Conservation (phyloP, 2,329 filamentous ascomycete genomes). For the Calonectria naviculata region DNA sequence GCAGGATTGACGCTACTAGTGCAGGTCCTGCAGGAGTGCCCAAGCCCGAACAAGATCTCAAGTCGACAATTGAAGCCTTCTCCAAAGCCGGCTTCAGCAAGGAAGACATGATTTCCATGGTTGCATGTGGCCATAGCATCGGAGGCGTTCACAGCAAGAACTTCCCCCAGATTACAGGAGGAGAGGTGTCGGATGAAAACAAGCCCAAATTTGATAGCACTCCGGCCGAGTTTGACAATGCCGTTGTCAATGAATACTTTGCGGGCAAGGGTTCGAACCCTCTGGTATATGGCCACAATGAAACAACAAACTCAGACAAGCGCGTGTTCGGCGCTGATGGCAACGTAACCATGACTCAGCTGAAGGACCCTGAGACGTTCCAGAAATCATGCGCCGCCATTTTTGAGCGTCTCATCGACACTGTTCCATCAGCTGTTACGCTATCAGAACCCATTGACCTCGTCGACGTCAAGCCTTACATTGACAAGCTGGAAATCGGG, state of each 20-base stretch:
- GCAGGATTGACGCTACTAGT: background rate
- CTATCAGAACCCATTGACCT: slow-evolving; percentile 4
- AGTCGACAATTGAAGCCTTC: background rate
- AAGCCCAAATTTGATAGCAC: slow-evolving; percentile 10
- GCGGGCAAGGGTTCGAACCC: background rate
- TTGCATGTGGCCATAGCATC: background rate
- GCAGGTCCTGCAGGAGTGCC: background rate
- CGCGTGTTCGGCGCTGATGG: background rate
- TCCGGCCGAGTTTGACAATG: background rate
- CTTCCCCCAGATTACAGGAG: background rate
- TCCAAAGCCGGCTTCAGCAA: slow-evolving; percentile 3
- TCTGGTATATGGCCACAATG: background rate
- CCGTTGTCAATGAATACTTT: background rate
- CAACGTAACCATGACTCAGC: background rate
- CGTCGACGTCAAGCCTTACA: slow-evolving; percentile 12
- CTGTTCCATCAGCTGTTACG: background rate
- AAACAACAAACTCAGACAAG: slow-evolving; percentile 6
- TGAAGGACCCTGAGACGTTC: background rate
- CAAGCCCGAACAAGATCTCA: background rate
- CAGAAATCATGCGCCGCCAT: slow-evolving; percentile 7
- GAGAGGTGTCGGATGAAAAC: background rate
- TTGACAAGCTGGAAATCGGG: slow-evolving; percentile 1
- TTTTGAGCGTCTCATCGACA: slow-evolving; percentile 10
- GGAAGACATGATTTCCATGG: background rate
- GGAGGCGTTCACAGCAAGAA: slow-evolving; percentile 2